A percentile compares a stretch with the other conserved stretches of the same genome.
Evolutionary conservation across 1,139 yeast genomes (phyloP).

Genomic region (Magnusiomyces sp.): DNA sequence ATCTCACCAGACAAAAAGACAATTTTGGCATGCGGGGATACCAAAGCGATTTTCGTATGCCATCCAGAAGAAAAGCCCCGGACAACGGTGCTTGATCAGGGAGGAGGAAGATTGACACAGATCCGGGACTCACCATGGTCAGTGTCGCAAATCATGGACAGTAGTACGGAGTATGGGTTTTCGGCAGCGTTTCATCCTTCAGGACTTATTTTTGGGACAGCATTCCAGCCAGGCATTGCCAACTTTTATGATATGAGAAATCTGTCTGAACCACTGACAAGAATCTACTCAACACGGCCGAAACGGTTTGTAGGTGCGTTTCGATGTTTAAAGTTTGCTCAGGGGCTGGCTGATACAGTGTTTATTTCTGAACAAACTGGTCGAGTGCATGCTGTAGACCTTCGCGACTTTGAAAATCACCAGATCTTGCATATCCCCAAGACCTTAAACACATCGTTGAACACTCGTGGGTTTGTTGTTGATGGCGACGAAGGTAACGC

Average conservation of each 20-base stretch:
- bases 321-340: conserved; percentile 60
- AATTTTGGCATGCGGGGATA: conserved; percentile 53
- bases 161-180: conserved; percentile 71
- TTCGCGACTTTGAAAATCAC: conserved; percentile 62
- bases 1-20: conserved; percentile 50
- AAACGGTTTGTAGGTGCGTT: conserved; percentile 43
- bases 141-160: conserved; percentile 36
- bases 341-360: conserved; percentile 65
- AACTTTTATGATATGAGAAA: conserved; percentile 69
- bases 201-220: conserved; percentile 64
- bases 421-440: conserved; percentile 45
- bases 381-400: conserved; percentile 72
- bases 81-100: conserved; percentile 1
- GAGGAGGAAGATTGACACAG: not conserved
- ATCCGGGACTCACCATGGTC: conserved; percentile 16
- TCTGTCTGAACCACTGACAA: conserved; percentile 33
- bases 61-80: conserved; percentile 33
- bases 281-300: conserved; percentile 32
- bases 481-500: not conserved
- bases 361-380: conserved; percentile 80
- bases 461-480: too few relatives aligned
- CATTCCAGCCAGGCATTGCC: conserved; percentile 81
- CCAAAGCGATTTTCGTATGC: conserved; percentile 42
- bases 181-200: conserved; percentile 71
- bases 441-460: not conserved